These are phyloP conservation scores for Escallonia rubra DNA, from an alignment of 129 eudicot species.

Conservation along the genomic window DNA sequence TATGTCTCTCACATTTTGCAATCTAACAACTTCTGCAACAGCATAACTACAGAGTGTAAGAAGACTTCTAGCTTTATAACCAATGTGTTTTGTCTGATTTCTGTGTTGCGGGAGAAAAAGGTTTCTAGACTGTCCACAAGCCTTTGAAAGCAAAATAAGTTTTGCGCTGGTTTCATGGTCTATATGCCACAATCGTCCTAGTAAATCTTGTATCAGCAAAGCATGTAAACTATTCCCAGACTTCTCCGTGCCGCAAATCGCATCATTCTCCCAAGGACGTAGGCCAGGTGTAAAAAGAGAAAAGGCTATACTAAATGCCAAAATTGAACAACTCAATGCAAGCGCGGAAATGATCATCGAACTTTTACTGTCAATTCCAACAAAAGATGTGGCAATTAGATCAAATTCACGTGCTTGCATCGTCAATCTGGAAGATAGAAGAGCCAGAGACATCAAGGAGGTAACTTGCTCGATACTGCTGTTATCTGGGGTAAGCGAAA, in stretches of 20 bases:
- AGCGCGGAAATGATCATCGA: constrained; percentile 41
- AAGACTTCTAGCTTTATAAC: constrained; percentile 34
- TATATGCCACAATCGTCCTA: constrained; percentile 41
- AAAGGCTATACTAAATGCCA: constrained; percentile 70
- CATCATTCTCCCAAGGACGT: constrained; percentile 5
- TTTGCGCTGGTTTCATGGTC: constrained; percentile 46
- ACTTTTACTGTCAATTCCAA: constrained; percentile 48
- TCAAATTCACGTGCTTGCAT: constrained; percentile 61
- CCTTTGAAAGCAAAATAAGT: constrained; percentile 39
- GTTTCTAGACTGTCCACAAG: constrained; percentile 27
- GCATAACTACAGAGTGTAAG: constrained; percentile 36
- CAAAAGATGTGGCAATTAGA: constrained; percentile 50
- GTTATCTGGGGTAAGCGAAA: constrained; percentile 4
- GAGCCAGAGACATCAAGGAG: constrained; percentile 26
- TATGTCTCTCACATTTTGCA: constrained; percentile 35
- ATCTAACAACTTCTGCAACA: constrained; percentile 34
- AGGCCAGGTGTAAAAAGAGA: constrained; percentile 30
- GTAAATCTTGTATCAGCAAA: constrained; percentile 48
- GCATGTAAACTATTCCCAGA: constrained; percentile 23
- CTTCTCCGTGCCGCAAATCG: constrained; percentile 2
- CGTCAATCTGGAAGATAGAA: constrained; percentile 38
- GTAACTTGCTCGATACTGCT: constrained; percentile 1
- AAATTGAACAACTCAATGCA: constrained; percentile 69
- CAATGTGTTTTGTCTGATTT: constrained; percentile 23
- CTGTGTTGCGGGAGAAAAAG: constrained; percentile 15